phyloP scores from a whole-genome alignment of 1,139 yeast species.

The Geotrichum fermentans region DNA sequence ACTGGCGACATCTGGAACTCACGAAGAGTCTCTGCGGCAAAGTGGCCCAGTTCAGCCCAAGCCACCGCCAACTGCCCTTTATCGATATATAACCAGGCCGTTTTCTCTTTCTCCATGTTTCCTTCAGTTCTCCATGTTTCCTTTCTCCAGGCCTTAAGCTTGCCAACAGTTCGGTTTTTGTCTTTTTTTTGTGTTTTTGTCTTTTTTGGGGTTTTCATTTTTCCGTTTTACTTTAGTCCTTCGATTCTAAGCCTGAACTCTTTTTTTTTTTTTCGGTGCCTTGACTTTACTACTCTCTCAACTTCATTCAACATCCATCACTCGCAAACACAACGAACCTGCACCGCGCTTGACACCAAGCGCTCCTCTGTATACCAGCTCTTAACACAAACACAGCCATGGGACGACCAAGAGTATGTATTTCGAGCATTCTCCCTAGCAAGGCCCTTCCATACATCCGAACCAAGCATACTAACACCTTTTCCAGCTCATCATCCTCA shows the following conservation, averaged over 20 bases:
- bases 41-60: too few species aligned
- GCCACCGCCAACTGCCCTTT: too few species aligned
- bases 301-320: background rate
- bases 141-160: too few species aligned
- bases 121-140: too few species aligned
- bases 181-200: too few species aligned
- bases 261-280: background rate
- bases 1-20: too few species aligned
- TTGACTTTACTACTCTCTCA: background rate
- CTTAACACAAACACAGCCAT: constrained; percentile 36
- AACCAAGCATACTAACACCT: constrained; percentile 8
- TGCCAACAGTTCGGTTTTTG: too few species aligned
- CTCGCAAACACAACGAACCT: background rate
- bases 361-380: too few species aligned
- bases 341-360: too few species aligned
- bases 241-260: background rate
- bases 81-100: too few species aligned
- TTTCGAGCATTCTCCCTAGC: background rate
- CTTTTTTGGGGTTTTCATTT: background rate
- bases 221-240: background rate
- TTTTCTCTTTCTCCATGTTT: too few species aligned
- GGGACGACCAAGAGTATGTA: constrained; percentile 59
- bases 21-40: too few species aligned
- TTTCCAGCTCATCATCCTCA: constrained; percentile 59
- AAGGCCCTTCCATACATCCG: background rate